These are phyloP conservation scores for Sphagnum contortum DNA, from an alignment of 225 moss, liverwort and hornwort genomes.

Conservation along the genomic window DNA sequence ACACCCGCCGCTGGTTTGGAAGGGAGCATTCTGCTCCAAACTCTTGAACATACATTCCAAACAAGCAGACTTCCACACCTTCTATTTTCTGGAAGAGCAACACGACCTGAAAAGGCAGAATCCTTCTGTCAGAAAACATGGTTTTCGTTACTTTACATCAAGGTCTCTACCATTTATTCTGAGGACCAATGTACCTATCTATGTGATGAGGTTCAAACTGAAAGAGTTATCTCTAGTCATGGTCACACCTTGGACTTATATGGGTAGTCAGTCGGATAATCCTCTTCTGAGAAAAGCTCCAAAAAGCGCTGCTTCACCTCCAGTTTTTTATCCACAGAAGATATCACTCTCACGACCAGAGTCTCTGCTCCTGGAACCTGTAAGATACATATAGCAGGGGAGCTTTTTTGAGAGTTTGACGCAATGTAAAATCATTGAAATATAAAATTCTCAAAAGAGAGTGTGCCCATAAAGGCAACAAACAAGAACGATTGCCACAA, in stretches of 20 bases:
- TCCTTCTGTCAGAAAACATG: no score
- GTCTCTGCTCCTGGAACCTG: constrained; percentile 84
- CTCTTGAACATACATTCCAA: constrained; percentile 99
- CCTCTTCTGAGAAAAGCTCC: constrained; percentile 95
- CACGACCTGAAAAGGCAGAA: constrained; percentile 54
- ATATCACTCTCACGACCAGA: constrained; percentile 89
- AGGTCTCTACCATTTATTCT: no score
- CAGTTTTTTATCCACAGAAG: constrained; percentile 93
- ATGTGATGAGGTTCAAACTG: no score
- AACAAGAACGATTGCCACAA: no score
- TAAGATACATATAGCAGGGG: neutral
- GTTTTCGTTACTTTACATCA: no score
- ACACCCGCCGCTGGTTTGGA: constrained; percentile 96
- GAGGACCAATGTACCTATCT: no score
- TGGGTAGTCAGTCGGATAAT: constrained; percentile 93
- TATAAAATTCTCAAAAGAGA: no score
- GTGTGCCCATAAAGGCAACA: no score
- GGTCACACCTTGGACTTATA: constrained; percentile 81
- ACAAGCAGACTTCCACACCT: constrained; percentile 97
- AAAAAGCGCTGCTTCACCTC: constrained; percentile 97
- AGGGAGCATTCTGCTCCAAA: constrained; percentile 89
- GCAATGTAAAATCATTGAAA: no score
- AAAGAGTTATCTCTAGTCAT: no score
- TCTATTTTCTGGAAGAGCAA: constrained; percentile 97
- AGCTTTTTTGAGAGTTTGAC: no score